A percentile compares a stretch with the other conserved stretches of the same genome.
phyloP scores from a whole-genome alignment of 768 basidiomycete genomes.

The Tricholoma sp. region DNA sequence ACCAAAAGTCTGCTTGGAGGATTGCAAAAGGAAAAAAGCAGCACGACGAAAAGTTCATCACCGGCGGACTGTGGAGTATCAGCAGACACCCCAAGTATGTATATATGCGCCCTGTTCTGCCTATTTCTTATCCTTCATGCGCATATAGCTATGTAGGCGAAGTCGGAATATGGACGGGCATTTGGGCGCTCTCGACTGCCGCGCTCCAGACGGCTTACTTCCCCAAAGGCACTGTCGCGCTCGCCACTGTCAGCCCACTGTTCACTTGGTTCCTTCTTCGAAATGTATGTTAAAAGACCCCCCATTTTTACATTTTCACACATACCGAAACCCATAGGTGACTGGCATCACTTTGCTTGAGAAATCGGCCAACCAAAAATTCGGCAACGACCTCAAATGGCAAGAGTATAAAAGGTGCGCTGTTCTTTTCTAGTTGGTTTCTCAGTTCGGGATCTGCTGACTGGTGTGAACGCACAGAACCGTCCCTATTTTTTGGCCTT shows the following conservation, averaged over 20 bases:
- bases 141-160: constrained; percentile 61
- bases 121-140: not conserved
- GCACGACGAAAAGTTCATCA: constrained; percentile 69
- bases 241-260: constrained; percentile 54
- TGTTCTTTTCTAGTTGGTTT: not conserved
- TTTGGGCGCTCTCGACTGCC: constrained; percentile 52
- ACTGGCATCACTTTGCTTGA: constrained; percentile 75
- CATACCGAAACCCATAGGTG: constrained; percentile 27
- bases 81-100: constrained; percentile 72
- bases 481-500: constrained; percentile 45
- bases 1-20: constrained; percentile 63
- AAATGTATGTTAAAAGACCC: constrained; percentile 33
- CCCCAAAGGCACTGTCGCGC: constrained; percentile 36
- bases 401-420: constrained; percentile 53
- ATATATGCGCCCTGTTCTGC: not conserved
- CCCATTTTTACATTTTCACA: not conserved
- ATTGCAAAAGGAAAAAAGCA: constrained; percentile 51
- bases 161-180: constrained; percentile 63
- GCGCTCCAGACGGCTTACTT: constrained; percentile 42
- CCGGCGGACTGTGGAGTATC: constrained; percentile 59
- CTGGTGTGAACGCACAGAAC: constrained; percentile 19
- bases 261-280: constrained; percentile 59
- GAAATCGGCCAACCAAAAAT: constrained; percentile 49
- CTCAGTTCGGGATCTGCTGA: not conserved
- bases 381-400: constrained; percentile 49